These are phyloP conservation scores for Pseudocercospora cruenta DNA, from an alignment of 2,329 filamentous ascomycete species.

Conservation along the genomic window DNA sequence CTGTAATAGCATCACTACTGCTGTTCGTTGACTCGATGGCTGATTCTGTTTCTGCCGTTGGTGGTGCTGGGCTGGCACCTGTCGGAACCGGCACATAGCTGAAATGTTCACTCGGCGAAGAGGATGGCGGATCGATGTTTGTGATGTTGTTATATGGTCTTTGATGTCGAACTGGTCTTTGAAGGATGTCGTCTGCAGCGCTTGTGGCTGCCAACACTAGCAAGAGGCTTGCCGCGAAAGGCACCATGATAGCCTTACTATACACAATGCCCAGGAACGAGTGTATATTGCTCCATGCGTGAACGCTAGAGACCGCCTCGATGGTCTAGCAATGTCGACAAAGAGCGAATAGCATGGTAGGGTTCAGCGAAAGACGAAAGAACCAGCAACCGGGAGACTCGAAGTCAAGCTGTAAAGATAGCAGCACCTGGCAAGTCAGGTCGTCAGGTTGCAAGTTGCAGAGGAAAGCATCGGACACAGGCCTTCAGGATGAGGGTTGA, in stretches of 20 bases:
- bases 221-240: slow-evolving; percentile 16
- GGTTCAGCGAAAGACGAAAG: neutral
- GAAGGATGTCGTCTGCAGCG: slow-evolving; percentile 9
- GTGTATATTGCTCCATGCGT: slow-evolving; percentile 9
- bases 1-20: neutral
- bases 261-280: slow-evolving; percentile 1
- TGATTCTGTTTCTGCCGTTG: neutral
- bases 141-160: slow-evolving; percentile 9
- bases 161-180: neutral
- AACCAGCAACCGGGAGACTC: neutral
- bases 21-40: neutral
- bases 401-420: slow-evolving; percentile 11
- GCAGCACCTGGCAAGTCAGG: slow-evolving; percentile 15
- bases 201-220: slow-evolving; percentile 14
- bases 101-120: neutral
- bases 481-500: slow-evolving; percentile 16
- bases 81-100: slow-evolving; percentile 1
- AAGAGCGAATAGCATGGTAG: slow-evolving; percentile 5
- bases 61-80: slow-evolving; percentile 1
- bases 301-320: neutral
- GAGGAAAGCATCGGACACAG: neutral
- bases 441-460: slow-evolving; percentile 12
- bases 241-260: slow-evolving; percentile 14
- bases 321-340: slow-evolving; percentile 3
- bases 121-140: neutral